Evolutionary conservation across 2,329 filamentous ascomycete genomes (phyloP).

Genomic region (Aspergillus quadricinctus): DNA sequence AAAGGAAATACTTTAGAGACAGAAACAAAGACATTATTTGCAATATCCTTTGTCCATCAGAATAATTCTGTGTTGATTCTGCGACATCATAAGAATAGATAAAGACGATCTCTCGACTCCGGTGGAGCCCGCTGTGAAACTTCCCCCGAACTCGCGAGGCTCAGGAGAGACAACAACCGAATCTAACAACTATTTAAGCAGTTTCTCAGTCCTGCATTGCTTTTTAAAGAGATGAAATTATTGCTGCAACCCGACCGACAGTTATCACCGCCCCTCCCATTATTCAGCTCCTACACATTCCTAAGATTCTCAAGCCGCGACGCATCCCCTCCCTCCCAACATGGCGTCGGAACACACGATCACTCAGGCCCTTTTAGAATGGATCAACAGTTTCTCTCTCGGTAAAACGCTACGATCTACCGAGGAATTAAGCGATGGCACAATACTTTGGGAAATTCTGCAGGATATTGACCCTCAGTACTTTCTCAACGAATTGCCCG

Average conservation of each 20-base stretch:
- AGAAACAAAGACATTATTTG: not conserved
- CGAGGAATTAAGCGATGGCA: constrained; percentile 43
- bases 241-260: not conserved
- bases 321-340: constrained; percentile 16
- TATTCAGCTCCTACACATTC: constrained; percentile 19
- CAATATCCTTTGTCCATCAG: not conserved
- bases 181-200: not conserved
- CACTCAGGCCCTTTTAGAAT: constrained; percentile 44
- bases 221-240: constrained; percentile 1
- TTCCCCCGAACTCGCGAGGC: constrained; percentile 3
- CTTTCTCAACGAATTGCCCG: constrained; percentile 46
- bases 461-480: constrained; percentile 47
- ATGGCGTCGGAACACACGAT: constrained; percentile 45
- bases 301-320: constrained; percentile 12
- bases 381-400: constrained; percentile 44
- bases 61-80: not conserved
- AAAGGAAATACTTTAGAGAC: not conserved
- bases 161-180: constrained; percentile 2
- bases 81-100: not conserved
- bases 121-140: constrained; percentile 5
- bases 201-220: not conserved
- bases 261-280: not conserved
- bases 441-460: constrained; percentile 45
- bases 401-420: constrained; percentile 39
- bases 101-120: not conserved